Evolutionary conservation across 129 eudicot genomes (phyloP).

Genomic region (Helianthus tuberosus): DNA sequence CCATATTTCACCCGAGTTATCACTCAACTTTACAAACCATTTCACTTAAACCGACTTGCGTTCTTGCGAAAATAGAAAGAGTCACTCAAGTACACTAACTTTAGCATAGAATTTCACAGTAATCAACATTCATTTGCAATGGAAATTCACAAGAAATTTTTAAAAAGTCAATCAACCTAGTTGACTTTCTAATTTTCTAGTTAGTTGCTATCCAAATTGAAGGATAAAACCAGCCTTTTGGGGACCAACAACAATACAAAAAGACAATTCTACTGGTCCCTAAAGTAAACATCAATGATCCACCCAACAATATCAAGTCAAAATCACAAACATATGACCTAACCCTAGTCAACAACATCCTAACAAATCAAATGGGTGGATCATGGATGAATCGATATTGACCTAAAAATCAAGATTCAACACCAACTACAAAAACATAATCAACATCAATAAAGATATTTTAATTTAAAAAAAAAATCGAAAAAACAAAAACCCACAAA

Average conservation of each 20-base stretch:
- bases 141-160: not conserved
- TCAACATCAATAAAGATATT: not conserved
- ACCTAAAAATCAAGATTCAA: slow-evolving; percentile 8
- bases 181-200: slow-evolving; percentile 6
- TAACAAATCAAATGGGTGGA: not conserved
- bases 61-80: not conserved
- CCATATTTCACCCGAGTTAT: not conserved
- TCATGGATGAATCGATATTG: no score
- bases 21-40: not conserved
- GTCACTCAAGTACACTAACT: not conserved
- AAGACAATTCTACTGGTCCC: not conserved
- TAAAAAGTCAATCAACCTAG: not conserved
- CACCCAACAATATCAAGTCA: not conserved
- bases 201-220: not conserved
- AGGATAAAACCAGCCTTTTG: not conserved
- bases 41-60: not conserved
- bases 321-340: slow-evolving; percentile 11
- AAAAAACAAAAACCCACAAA: slow-evolving; percentile 11
- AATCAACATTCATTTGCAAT: not conserved
- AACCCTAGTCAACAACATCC: slow-evolving; percentile 9
- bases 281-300: not conserved
- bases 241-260: not conserved
- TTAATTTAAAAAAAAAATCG: no score
- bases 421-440: slow-evolving; percentile 1
- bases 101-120: not conserved